Conservation (phyloP, 2,329 filamentous ascomycete species). For the Boeremia lycopersici region DNA sequence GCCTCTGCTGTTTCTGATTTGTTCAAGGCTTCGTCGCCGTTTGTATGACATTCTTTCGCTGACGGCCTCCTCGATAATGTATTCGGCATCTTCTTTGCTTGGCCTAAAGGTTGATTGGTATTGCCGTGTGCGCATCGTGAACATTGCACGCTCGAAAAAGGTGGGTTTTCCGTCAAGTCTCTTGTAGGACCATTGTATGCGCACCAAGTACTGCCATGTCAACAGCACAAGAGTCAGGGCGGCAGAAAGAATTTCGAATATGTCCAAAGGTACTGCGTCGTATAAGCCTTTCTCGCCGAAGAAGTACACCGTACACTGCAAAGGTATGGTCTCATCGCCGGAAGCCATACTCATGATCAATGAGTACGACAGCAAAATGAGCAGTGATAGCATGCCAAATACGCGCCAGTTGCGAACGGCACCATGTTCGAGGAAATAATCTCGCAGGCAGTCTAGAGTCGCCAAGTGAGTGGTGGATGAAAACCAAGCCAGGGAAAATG, state of each 20-base stretch:
- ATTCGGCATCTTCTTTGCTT: neutral
- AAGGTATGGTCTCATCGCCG: conserved; percentile 7
- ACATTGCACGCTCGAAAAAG: conserved; percentile 2
- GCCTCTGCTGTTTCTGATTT: conserved; percentile 5
- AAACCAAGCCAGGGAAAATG: conserved; percentile 30
- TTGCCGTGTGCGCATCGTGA: neutral
- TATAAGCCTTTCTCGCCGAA: neutral
- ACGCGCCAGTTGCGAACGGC: conserved; percentile 19
- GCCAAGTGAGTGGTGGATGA: conserved; percentile 31
- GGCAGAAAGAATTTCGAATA: neutral
- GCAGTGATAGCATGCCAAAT: conserved; percentile 13
- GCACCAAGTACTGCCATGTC: conserved; percentile 6
- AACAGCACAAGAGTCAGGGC: conserved; percentile 1
- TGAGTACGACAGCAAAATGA: conserved; percentile 9
- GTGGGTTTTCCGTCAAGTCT: neutral
- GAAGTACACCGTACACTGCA: conserved; percentile 10
- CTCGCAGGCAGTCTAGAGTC: conserved; percentile 22
- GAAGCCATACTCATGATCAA: conserved; percentile 4
- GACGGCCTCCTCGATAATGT: conserved; percentile 6
- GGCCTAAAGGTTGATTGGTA: neutral
- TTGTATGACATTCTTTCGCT: neutral
- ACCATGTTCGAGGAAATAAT: conserved; percentile 20
- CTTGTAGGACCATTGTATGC: conserved; percentile 6
- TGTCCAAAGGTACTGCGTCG: neutral
- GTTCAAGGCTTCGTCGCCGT: neutral